phyloP scores from a whole-genome alignment of 108 stramenopile species.

The Pseudonitzschia pungens region DNA sequence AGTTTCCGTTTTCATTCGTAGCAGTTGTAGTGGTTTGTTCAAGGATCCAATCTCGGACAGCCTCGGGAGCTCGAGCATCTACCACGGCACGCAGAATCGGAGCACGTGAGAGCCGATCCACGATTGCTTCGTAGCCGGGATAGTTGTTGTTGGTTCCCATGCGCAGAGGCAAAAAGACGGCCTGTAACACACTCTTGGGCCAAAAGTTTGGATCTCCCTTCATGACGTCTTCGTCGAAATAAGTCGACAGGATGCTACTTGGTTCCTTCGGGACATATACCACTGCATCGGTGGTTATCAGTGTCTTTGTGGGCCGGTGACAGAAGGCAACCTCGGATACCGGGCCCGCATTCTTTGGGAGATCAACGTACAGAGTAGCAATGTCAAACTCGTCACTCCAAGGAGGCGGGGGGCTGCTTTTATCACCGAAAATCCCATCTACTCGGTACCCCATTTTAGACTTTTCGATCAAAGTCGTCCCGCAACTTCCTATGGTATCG shows the following conservation, averaged over 20 bases:
- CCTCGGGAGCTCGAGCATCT: conserved; percentile 54
- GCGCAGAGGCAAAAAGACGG: conserved; percentile 59
- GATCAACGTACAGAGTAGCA: conserved; percentile 47
- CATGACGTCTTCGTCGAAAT: conserved; percentile 37
- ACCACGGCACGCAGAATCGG: conserved; percentile 63
- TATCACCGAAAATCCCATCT: conserved; percentile 48
- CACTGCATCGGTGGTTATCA: conserved; percentile 52
- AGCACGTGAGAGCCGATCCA: conserved; percentile 50
- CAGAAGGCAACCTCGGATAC: conserved; percentile 53
- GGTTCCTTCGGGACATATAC: conserved; percentile 33
- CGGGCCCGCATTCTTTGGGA: conserved; percentile 62
- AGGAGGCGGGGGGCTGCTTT: conserved; percentile 30
- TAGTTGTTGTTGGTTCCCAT: conserved; percentile 17
- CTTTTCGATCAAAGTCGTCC: conserved; percentile 21
- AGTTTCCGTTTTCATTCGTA: background rate
- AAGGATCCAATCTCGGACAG: conserved; percentile 44
- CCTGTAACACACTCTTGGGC: conserved; percentile 57
- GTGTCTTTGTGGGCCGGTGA: conserved; percentile 42
- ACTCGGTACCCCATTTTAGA: conserved; percentile 54
- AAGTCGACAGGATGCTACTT: conserved; percentile 43
- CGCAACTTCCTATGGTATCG: conserved; percentile 26
- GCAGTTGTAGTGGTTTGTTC: conserved; percentile 18
- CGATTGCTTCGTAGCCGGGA: conserved; percentile 56
- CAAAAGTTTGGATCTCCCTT: conserved; percentile 50
- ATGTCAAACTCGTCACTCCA: conserved; percentile 57